Conservation (phyloP, 2,329 filamentous ascomycete species). For the Xylaria sp. region DNA sequence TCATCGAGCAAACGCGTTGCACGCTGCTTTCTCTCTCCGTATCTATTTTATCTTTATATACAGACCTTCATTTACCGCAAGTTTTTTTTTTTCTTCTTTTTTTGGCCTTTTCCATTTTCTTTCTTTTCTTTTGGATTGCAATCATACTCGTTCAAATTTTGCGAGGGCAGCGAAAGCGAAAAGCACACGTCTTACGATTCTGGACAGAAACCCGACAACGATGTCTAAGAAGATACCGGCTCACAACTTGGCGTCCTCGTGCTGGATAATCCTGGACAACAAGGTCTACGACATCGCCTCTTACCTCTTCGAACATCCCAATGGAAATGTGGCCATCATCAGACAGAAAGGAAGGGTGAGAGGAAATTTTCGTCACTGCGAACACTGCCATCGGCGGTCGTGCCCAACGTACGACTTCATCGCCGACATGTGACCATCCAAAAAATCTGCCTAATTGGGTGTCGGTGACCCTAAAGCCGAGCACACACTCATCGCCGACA, state of each 20-base stretch:
- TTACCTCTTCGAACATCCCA: constrained; percentile 33
- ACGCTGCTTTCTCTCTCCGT: neutral
- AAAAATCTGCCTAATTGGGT: too few relatives aligned
- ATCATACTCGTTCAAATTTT: too few relatives aligned
- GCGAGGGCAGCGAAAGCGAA: too few relatives aligned
- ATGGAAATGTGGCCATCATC: constrained; percentile 30
- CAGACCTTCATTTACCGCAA: neutral
- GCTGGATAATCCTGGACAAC: constrained; percentile 35
- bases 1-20: neutral
- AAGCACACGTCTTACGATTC: too few relatives aligned
- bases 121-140: too few relatives aligned
- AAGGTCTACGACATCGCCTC: constrained; percentile 36
- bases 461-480: too few relatives aligned
- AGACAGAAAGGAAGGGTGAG: constrained; percentile 25
- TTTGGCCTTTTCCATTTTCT: too few relatives aligned
- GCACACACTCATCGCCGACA: too few relatives aligned
- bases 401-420: neutral
- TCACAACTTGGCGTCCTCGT: constrained; percentile 33
- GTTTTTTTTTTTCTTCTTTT: too few relatives aligned
- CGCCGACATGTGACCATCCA: too few relatives aligned
- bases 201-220: neutral
- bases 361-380: neutral
- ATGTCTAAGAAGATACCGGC: constrained; percentile 31
- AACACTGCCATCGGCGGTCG: neutral
- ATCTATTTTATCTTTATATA: neutral